phyloP scores from a whole-genome alignment of 1,284 basidiomycete species.

The Tilletia indica region DNA sequence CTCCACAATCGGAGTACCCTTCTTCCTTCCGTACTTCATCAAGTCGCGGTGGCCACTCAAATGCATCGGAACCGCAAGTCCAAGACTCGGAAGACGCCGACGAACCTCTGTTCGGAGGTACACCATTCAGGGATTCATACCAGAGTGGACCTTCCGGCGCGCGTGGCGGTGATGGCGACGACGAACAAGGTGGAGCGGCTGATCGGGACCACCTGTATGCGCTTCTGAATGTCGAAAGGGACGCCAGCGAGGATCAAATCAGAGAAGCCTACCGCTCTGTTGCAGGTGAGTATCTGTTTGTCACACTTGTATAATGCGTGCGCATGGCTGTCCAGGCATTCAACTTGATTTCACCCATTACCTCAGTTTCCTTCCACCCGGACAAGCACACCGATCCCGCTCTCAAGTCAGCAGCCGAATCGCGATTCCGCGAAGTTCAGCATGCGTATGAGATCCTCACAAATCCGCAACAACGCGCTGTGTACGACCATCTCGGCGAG shows the following conservation, averaged over 20 bases:
- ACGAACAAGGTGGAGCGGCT: slow-evolving; percentile 16
- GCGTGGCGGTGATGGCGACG: background rate
- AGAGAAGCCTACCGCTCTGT: slow-evolving; percentile 70
- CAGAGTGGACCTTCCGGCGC: background rate
- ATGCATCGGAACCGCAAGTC: too few species aligned
- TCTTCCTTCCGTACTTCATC: too few species aligned
- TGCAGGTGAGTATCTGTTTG: slow-evolving; percentile 57
- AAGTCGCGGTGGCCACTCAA: too few species aligned
- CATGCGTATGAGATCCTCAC: slow-evolving; percentile 72
- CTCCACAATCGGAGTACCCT: too few species aligned
- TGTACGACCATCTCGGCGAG: slow-evolving; percentile 74
- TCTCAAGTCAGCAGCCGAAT: slow-evolving; percentile 65
- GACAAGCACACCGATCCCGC: slow-evolving; percentile 72
- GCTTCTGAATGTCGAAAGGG: slow-evolving; percentile 68
- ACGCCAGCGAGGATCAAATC: slow-evolving; percentile 68
- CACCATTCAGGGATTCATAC: slow-evolving; percentile 35
- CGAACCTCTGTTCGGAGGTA: slow-evolving; percentile 50
- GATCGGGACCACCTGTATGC: slow-evolving; percentile 29
- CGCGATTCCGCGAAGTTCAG: slow-evolving; percentile 71
- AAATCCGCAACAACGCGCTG: slow-evolving; percentile 71
- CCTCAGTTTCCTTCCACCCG: slow-evolving; percentile 70
- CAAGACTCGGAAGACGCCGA: slow-evolving; percentile 29
- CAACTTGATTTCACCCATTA: background rate
- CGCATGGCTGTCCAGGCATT: background rate
- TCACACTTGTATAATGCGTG: background rate